Base-by-base conservation (phyloP, 164 flowering plant genomes). In the Akebia trifoliata region DNA sequence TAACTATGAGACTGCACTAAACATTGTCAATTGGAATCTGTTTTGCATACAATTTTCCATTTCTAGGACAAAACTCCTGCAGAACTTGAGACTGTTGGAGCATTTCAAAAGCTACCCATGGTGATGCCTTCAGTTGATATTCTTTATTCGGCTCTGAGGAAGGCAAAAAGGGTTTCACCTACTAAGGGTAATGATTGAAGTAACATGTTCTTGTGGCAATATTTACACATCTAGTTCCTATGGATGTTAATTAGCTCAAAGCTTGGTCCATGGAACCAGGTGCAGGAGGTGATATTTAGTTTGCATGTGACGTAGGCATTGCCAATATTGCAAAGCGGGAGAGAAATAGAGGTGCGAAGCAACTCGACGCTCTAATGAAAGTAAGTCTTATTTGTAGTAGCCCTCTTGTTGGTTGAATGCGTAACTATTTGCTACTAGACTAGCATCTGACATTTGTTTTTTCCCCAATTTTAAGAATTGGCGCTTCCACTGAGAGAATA, bases 51-150 rank as follows among this genome's bases (percentile, higher is more conserved):
- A 48, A 17, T 22, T 54, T 39, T 52, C 26, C 37, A 12, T 54
- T 57, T 64, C 9, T 67, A 87, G 92, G 86, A 73, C 7, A 72
- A 61, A 40, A 47, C 52, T 39, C 52, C 66, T 15, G 24, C 15
- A 14, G 66, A 69, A 52, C 38, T 64, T 28, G 90, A 84, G 69
- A 69, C 56, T 40, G 74, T 87, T 60, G 98, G 98, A 65, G 97
- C 94, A 53, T 93, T 90, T 67, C 97, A 93, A 72, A 90, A 87
- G 78, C 74, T 93, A 38, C 98, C 98, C 21, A 86, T 93, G 96
- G 98, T 93, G 64, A 81, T 78, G 92, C 97, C 90, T 54, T 84
- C 97, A 26, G 62, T 79, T 62, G 97, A 93, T 72, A 78, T 93
- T 48, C 69, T 87, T 34, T 61, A 65, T 59, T 90, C 98, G 9